phyloP scores from a whole-genome alignment of 2,329 filamentous ascomycete genomes.

The Fusarium begoniae region DNA sequence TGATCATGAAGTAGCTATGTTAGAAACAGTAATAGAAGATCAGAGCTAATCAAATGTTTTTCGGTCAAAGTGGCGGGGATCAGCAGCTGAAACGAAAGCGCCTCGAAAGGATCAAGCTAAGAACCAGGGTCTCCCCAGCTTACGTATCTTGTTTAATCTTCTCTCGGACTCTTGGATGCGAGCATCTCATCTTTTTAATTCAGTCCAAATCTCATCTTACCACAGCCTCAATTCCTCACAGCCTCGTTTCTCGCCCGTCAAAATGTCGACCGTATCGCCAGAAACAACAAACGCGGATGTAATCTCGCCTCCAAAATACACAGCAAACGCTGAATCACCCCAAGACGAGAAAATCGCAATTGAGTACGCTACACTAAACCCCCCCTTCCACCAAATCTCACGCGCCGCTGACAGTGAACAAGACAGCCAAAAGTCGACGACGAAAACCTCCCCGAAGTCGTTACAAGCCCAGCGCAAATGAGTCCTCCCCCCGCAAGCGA shows the following conservation, averaged over 20 bases:
- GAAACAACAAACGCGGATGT: slow-evolving; percentile 7
- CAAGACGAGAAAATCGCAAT: slow-evolving; percentile 38
- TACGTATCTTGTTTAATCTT: not conserved
- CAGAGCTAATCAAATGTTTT: not conserved
- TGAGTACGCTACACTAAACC: not conserved
- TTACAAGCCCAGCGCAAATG: not conserved
- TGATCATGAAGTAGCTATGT: fast-evolving
- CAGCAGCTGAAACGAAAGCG: slow-evolving; percentile 4
- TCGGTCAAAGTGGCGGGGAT: not conserved
- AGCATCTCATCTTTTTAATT: not conserved
- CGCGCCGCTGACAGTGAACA: not conserved
- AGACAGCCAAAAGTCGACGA: slow-evolving; percentile 27
- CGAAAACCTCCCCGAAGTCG: slow-evolving; percentile 40
- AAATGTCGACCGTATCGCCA: slow-evolving; percentile 21
- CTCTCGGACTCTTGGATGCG: not conserved
- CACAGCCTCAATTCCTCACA: not conserved
- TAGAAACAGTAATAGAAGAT: fast-evolving
- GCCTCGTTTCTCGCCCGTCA: not conserved
- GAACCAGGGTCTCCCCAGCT: not conserved
- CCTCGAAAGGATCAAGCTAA: not conserved
- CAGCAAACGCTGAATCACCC: not conserved
- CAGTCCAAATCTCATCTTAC: not conserved
- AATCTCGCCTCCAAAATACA: slow-evolving; percentile 38
- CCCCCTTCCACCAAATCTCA: too few species aligned
- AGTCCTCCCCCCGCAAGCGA: slow-evolving; percentile 2